Evolutionary conservation across 2,329 filamentous ascomycete species (phyloP).

Genomic region (Clonostachys chloroleuca): DNA sequence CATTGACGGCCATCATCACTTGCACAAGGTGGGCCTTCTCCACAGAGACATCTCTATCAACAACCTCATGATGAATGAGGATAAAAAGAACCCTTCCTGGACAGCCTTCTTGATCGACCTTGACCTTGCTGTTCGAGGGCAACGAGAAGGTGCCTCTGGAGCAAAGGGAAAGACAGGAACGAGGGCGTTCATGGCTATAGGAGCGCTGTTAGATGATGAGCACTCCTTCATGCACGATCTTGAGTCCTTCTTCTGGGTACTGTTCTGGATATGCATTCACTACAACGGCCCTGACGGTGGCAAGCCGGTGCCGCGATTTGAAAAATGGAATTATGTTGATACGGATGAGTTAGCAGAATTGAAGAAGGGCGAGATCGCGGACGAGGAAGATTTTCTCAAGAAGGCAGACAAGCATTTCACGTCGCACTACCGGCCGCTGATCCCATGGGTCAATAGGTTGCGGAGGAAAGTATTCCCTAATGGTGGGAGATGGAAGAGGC

Average conservation of each 20-base stretch:
- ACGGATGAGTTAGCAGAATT: constrained; percentile 11
- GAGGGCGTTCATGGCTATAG: constrained; percentile 39
- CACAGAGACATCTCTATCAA: constrained; percentile 37
- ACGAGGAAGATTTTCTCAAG: constrained; percentile 21
- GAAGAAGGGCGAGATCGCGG: constrained; percentile 11
- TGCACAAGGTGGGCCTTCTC: constrained; percentile 22
- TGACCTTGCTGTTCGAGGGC: constrained; percentile 23
- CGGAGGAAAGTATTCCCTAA: too few relatives aligned
- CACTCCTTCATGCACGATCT: constrained; percentile 42
- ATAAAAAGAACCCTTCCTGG: constrained; percentile 28
- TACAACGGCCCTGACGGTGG: constrained; percentile 15
- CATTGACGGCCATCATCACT: constrained; percentile 30
- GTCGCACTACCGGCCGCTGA: too few relatives aligned
- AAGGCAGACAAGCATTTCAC: too few relatives aligned
- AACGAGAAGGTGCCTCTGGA: constrained; percentile 23
- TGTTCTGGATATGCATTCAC: constrained; percentile 40
- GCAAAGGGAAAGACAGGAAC: constrained; percentile 35
- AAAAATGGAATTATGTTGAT: constrained; percentile 29
- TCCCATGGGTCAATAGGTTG: too few relatives aligned
- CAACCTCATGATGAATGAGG: constrained; percentile 42
- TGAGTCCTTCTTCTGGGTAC: constrained; percentile 43
- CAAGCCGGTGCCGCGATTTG: constrained; percentile 14
- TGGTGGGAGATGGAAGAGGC: too few relatives aligned
- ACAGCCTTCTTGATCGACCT: constrained; percentile 36
- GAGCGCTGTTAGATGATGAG: constrained; percentile 29